phyloP scores from a whole-genome alignment of 805 yeast genomes.

The Tetrapisispora phaffii region DNA sequence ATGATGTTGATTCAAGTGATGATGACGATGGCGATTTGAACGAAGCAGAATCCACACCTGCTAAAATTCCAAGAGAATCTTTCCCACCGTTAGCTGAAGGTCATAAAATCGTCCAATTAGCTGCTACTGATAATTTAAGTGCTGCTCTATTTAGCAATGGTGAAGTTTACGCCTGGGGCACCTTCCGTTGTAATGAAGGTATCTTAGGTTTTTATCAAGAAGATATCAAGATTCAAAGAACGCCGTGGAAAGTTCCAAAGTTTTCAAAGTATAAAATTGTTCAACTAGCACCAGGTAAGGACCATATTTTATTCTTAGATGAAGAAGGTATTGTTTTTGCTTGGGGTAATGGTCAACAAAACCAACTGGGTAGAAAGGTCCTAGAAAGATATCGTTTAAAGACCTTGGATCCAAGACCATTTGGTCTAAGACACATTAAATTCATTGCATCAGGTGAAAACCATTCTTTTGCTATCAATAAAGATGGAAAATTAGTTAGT shows the following conservation, averaged over 20 bases:
- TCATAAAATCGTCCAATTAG: constrained; percentile 60
- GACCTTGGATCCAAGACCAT: constrained; percentile 70
- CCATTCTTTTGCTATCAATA: constrained; percentile 86
- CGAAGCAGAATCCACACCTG: constrained; percentile 84
- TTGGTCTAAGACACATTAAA: constrained; percentile 71
- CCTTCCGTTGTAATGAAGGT: constrained; percentile 91
- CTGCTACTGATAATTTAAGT: constrained; percentile 87
- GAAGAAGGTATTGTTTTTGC: constrained; percentile 79
- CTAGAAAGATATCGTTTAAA: constrained; percentile 66
- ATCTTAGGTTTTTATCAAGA: constrained; percentile 65
- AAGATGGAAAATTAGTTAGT: constrained; percentile 57
- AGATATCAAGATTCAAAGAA: constrained; percentile 49
- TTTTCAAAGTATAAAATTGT: constrained; percentile 52
- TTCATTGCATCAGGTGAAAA: constrained; percentile 88
- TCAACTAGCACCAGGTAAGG: constrained; percentile 86
- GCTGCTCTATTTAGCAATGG: constrained; percentile 74
- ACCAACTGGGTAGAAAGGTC: constrained; percentile 81
- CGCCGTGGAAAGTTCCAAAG: constrained; percentile 50
- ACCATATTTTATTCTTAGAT: constrained; percentile 79
- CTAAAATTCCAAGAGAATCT: constrained; percentile 44
- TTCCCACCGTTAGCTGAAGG: constrained; percentile 47
- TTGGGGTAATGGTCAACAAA: constrained; percentile 96
- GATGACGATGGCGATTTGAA: constrained; percentile 76
- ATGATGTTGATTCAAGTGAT: constrained; percentile 46
- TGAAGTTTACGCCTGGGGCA: constrained; percentile 95